These are phyloP conservation scores for Leccinum incarnatum DNA, from an alignment of 768 basidiomycete species.

Conservation along the genomic window DNA sequence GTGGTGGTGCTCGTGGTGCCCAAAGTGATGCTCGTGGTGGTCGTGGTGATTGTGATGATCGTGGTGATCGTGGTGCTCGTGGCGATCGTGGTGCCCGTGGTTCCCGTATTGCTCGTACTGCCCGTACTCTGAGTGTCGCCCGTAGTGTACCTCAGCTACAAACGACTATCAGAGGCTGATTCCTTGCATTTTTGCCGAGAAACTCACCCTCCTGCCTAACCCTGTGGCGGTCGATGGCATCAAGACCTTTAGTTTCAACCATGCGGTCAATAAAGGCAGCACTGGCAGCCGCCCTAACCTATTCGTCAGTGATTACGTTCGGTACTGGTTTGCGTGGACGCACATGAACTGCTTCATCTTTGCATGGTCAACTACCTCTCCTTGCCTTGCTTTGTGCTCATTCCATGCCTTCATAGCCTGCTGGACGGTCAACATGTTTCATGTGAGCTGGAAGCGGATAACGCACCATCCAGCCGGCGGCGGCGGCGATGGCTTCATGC, in stretches of 20 bases:
- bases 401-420: constrained; percentile 67
- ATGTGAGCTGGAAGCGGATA: background rate
- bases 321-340: constrained; percentile 31
- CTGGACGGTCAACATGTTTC: background rate
- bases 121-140: too few species aligned
- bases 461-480: constrained; percentile 60
- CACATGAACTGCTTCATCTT: constrained; percentile 51
- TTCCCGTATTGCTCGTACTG: background rate
- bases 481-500: constrained; percentile 67
- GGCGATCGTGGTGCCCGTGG: background rate
- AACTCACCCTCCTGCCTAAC: constrained; percentile 39
- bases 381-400: constrained; percentile 47
- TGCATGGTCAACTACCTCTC: constrained; percentile 47
- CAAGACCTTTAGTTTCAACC: constrained; percentile 59
- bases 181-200: too few species aligned
- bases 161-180: background rate
- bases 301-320: background rate
- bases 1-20: background rate
- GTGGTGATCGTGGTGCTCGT: too few species aligned
- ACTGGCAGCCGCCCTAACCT: constrained; percentile 48
- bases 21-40: background rate
- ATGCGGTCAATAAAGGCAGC: constrained; percentile 53
- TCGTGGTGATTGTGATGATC: background rate
- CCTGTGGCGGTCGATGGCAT: constrained; percentile 43
- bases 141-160: constrained; percentile 10